Evolutionary conservation across 176 grass and related monocot genomes (phyloP).

Genomic region (Carex myosuroides): DNA sequence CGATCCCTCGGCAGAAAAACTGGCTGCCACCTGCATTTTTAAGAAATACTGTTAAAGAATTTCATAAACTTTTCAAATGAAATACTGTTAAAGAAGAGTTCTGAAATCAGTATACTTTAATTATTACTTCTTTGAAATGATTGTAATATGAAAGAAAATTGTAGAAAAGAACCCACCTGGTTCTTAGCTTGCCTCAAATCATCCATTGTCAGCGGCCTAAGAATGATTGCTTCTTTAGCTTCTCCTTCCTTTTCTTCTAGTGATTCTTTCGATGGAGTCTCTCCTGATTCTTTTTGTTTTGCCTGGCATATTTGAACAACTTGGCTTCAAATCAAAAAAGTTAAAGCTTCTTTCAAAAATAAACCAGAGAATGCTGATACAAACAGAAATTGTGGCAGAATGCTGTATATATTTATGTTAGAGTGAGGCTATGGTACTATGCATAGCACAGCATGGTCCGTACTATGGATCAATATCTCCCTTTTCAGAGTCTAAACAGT

Average conservation of each 20-base stretch:
- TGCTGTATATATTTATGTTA: background rate
- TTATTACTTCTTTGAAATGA: background rate
- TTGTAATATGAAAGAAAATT: background rate
- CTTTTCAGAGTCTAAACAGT: too few relatives aligned
- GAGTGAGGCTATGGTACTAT: too few relatives aligned
- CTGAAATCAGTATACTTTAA: background rate
- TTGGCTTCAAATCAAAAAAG: background rate
- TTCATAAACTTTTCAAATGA: background rate
- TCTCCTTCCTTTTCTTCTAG: constrained; percentile 34
- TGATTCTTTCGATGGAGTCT: constrained; percentile 20
- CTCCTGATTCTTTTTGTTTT: constrained; percentile 43
- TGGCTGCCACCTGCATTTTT: constrained; percentile 67
- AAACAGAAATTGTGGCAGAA: background rate
- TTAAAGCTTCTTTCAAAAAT: background rate
- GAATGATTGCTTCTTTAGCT: constrained; percentile 32
- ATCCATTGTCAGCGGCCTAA: constrained; percentile 68
- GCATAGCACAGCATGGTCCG: too few relatives aligned
- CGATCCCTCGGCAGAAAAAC: constrained; percentile 66
- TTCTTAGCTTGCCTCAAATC: constrained; percentile 91
- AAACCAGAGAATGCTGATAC: background rate
- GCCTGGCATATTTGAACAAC: constrained; percentile 15
- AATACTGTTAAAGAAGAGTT: background rate
- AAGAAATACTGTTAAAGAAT: background rate
- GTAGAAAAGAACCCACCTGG: constrained; percentile 40
- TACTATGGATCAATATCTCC: too few relatives aligned